phyloP scores from a whole-genome alignment of 106 monocot genomes.

The Hemerocallis citrina region DNA sequence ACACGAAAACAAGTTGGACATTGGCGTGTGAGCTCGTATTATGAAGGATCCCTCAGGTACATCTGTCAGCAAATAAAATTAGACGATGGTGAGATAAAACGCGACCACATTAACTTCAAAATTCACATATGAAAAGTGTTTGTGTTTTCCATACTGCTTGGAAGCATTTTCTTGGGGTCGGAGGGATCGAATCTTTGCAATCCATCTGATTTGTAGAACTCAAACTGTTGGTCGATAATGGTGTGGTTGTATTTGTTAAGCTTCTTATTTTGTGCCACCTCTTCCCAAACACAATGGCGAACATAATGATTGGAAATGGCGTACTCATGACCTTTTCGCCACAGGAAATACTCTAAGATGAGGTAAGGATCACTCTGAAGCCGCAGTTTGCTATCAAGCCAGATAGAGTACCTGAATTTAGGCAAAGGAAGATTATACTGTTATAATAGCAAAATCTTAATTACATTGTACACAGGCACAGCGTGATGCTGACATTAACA shows the following conservation, averaged over 20 bases:
- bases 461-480: too few species aligned
- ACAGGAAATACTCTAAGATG: conserved; percentile 86
- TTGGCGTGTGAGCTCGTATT: conserved; percentile 78
- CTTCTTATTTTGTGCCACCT: conserved; percentile 83
- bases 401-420: conserved; percentile 74
- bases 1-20: conserved; percentile 95
- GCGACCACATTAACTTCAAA: background rate
- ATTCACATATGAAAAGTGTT: background rate
- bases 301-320: conserved; percentile 96
- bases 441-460: too few species aligned
- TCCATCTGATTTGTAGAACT: conserved; percentile 62
- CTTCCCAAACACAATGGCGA: conserved; percentile 89
- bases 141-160: conserved; percentile 64
- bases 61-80: conserved; percentile 31
- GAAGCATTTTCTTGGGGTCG: conserved; percentile 65
- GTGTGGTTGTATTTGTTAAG: conserved; percentile 86
- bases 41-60: conserved; percentile 97
- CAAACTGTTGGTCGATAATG: conserved; percentile 59
- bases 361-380: conserved; percentile 74
- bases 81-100: background rate
- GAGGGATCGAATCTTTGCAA: conserved; percentile 54
- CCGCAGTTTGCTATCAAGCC: conserved; percentile 89
- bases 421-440: background rate
- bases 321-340: conserved; percentile 75
- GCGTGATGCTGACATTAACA: too few species aligned